Conservation (phyloP, 164 flowering plant species). For the Santalum album region DNA sequence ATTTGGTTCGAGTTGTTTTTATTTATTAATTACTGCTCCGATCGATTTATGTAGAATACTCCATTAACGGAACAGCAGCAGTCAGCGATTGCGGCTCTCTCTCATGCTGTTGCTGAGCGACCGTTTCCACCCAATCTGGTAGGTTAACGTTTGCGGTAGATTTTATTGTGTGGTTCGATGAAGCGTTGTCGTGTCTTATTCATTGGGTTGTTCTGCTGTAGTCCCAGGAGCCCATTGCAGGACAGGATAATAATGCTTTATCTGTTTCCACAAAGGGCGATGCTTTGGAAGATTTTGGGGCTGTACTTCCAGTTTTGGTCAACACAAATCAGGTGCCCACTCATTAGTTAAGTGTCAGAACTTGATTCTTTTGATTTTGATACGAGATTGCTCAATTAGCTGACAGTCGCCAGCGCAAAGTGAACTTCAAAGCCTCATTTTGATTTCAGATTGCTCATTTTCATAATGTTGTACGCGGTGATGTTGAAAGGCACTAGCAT, state of each 20-base stretch:
- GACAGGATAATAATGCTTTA: slow-evolving; percentile 39
- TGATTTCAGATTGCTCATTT: no score
- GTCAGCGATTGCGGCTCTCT: slow-evolving; percentile 55
- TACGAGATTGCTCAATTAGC: not conserved
- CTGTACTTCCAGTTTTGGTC: slow-evolving; percentile 56
- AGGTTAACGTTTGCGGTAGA: not conserved
- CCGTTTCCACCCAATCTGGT: slow-evolving; percentile 75
- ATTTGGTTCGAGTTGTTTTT: no score
- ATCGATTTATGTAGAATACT: slow-evolving; percentile 49
- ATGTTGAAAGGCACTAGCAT: no score
- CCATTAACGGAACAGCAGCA: slow-evolving; percentile 87
- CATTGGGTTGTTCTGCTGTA: slow-evolving; percentile 12
- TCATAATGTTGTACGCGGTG: no score
- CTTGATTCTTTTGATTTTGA: no score
- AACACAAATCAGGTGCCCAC: slow-evolving; percentile 75
- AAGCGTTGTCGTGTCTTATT: not conserved
- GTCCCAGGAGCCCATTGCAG: slow-evolving; percentile 48
- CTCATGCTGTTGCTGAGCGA: slow-evolving; percentile 80
- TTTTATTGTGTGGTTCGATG: not conserved
- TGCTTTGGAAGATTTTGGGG: slow-evolving; percentile 36
- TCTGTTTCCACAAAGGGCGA: slow-evolving; percentile 41
- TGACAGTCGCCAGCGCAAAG: no score
- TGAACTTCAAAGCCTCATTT: no score
- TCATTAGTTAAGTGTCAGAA: not conserved
- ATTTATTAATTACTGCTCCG: not conserved